Conservation (phyloP, 495 filamentous ascomycete genomes). For the Talaromyces liani region DNA sequence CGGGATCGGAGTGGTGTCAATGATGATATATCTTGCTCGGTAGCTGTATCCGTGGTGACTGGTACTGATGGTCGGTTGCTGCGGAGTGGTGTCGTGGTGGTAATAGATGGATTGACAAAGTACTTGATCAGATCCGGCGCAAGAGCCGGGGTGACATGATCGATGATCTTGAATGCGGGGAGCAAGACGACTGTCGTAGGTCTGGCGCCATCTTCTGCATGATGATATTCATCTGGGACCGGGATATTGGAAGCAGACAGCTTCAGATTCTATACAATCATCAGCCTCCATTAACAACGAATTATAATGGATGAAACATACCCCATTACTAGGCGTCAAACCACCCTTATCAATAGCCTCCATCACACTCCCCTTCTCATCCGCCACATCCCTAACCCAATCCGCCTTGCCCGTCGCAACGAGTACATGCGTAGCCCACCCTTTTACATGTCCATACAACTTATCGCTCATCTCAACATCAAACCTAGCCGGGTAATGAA, state of each 20-base stretch:
- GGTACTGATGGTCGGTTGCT: conserved; percentile 12
- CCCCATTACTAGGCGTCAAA: conserved; percentile 65
- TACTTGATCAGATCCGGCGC: conserved; percentile 64
- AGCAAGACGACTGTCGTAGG: conserved; percentile 82
- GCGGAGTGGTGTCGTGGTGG: conserved; percentile 63
- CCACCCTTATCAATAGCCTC: conserved; percentile 66
- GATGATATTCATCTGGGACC: conserved; percentile 53
- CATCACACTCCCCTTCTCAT: conserved; percentile 94
- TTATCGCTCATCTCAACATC: conserved; percentile 69
- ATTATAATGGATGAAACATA: conserved; percentile 27
- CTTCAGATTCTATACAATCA: conserved; percentile 61
- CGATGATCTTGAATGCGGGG: conserved; percentile 77
- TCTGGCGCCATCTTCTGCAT: conserved; percentile 44
- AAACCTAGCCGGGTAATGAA: conserved; percentile 69
- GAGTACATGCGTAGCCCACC: conserved; percentile 81
- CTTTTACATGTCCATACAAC: conserved; percentile 81
- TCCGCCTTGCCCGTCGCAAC: conserved; percentile 94
- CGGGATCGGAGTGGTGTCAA: conserved; percentile 54
- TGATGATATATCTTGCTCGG: conserved; percentile 24
- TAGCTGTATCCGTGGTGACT: background rate
- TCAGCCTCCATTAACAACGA: conserved; percentile 8
- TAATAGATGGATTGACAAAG: conserved; percentile 65
- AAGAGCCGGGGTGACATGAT: conserved; percentile 72
- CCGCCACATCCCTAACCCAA: conserved; percentile 83
- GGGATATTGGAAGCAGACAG: conserved; percentile 92